A percentile compares a stretch with the other conserved stretches of the same genome.
phyloP scores from a whole-genome alignment of 148 eudicot genomes.

The Rhododendron henanense region DNA sequence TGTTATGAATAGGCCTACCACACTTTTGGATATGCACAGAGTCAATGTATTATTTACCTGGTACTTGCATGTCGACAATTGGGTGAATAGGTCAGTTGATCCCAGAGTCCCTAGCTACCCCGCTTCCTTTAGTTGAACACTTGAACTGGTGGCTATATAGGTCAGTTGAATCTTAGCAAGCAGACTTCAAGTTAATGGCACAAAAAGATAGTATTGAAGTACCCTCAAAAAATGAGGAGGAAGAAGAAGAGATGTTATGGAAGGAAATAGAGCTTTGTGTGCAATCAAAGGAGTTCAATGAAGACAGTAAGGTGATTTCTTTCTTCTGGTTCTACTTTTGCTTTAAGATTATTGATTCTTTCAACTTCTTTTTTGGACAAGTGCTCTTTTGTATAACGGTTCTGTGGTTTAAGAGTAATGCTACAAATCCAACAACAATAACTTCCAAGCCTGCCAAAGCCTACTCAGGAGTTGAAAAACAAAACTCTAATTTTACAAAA shows the following conservation, averaged over 20 bases:
- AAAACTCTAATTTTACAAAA: too few species aligned
- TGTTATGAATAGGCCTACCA: neutral
- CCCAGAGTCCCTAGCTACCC: conserved; percentile 46
- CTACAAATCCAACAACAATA: too few species aligned
- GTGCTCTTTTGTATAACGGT: too few species aligned
- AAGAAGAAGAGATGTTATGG: conserved; percentile 66
- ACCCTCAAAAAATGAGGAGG: conserved; percentile 29
- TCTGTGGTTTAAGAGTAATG: too few species aligned
- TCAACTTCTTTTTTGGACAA: too few species aligned
- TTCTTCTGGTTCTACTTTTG: neutral
- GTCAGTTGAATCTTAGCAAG: too few species aligned
- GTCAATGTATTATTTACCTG: neutral
- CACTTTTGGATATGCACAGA: too few species aligned
- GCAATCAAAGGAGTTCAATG: conserved; percentile 65
- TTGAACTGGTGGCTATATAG: too few species aligned
- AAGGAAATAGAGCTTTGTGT: conserved; percentile 85
- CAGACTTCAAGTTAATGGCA: neutral
- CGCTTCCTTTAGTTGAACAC: too few species aligned
- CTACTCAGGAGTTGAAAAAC: too few species aligned
- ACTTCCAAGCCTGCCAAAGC: too few species aligned
- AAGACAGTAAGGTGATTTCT: conserved; percentile 44
- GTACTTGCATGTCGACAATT: neutral
- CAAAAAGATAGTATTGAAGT: conserved; percentile 33
- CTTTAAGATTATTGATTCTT: too few species aligned
- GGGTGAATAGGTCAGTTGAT: conserved; percentile 22